Evolutionary conservation across 2,329 filamentous ascomycete species (phyloP).

Genomic region (Alternaria sp.): DNA sequence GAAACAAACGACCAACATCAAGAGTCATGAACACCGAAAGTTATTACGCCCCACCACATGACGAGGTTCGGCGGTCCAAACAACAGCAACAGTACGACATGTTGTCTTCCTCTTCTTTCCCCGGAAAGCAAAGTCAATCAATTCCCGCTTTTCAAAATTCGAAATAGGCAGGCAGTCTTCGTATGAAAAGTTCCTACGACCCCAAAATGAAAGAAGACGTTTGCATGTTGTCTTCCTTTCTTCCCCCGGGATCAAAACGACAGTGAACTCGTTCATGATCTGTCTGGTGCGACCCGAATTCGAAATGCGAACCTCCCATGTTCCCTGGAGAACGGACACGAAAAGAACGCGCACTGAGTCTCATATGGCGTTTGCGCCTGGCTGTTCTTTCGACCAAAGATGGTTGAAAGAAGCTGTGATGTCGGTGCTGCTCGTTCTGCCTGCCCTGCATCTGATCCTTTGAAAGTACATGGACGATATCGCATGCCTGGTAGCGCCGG

Average conservation of each 20-base stretch:
- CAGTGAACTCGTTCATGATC: too few species aligned
- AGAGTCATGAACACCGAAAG: neutral
- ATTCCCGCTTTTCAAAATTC: neutral
- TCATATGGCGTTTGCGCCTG: neutral
- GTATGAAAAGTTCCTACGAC: neutral
- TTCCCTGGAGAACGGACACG: neutral
- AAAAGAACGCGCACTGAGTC: neutral
- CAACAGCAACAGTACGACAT: neutral
- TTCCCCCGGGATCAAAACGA: neutral
- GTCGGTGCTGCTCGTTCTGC: neutral
- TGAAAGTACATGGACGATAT: too few species aligned
- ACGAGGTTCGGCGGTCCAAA: neutral
- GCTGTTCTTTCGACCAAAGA: neutral
- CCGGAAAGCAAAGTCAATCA: too few species aligned
- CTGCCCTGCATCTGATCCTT: too few species aligned
- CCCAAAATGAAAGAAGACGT: accelerated
- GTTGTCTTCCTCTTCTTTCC: neutral
- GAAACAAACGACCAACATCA: neutral
- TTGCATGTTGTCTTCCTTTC: neutral
- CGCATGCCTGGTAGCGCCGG: neutral
- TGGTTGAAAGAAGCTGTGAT: neutral
- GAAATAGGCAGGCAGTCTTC: accelerated
- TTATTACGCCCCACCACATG: accelerated
- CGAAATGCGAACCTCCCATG: too few species aligned
- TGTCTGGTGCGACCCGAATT: neutral